phyloP scores from a whole-genome alignment of 495 filamentous ascomycete genomes.

The Neurospora sp. region DNA sequence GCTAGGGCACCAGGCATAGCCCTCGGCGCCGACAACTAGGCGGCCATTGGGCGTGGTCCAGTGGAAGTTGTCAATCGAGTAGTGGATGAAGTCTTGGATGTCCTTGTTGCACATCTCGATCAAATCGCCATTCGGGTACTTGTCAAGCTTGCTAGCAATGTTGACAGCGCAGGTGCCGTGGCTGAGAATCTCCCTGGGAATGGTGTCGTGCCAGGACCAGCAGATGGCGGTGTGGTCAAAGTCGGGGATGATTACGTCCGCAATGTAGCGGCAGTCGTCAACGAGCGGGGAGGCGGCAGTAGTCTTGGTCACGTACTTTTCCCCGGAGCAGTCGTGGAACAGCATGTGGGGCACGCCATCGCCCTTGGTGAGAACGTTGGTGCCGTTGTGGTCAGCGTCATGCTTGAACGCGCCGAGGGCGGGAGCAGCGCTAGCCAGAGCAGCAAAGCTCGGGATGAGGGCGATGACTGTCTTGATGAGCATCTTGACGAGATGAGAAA shows the following conservation, averaged over 20 bases:
- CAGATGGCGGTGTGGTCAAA: background rate
- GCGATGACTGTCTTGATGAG: background rate
- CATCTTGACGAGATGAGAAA: background rate
- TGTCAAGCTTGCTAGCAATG: background rate
- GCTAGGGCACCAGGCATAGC: background rate
- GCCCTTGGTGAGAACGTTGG: background rate
- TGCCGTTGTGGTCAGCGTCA: background rate
- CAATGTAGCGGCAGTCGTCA: background rate
- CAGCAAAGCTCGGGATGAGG: background rate
- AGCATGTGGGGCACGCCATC: background rate
- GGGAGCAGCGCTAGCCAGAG: background rate
- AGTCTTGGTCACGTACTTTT: background rate
- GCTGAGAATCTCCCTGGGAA: background rate
- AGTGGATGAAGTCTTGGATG: background rate
- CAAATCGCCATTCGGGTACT: background rate
- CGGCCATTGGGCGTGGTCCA: background rate
- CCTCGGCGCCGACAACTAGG: background rate
- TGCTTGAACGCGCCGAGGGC: background rate
- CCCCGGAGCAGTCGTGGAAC: background rate
- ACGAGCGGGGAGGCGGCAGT: background rate
- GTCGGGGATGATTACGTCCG: background rate
- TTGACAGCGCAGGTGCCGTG: background rate
- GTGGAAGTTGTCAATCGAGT: background rate
- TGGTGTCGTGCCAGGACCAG: background rate
- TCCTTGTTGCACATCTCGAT: background rate